Conservation (phyloP, 208 protist genomes). For the Trypanosoma vivax region DNA sequence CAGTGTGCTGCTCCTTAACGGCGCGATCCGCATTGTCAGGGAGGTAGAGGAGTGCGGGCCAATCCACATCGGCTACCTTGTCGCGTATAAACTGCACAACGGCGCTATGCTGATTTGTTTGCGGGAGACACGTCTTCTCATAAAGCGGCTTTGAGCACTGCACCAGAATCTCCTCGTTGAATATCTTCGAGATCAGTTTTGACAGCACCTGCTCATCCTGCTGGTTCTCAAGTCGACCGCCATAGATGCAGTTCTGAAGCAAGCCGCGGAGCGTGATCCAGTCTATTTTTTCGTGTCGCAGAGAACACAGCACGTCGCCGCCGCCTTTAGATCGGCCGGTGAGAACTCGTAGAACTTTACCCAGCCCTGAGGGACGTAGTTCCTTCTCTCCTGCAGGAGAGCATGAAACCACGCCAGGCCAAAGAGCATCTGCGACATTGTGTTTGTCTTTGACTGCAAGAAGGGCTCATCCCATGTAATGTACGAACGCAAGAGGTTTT, state of each 20-base stretch:
- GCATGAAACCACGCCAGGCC: constrained; percentile 95
- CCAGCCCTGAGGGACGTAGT: constrained; percentile 97
- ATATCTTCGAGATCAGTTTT: constrained; percentile 74
- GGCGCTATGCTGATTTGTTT: constrained; percentile 38
- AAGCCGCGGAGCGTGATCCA: constrained; percentile 91
- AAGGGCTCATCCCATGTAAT: constrained; percentile 67
- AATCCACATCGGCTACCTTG: constrained; percentile 66
- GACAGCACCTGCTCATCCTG: constrained; percentile 84
- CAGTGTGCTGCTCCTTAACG: constrained; percentile 76
- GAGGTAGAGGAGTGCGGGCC: constrained; percentile 80
- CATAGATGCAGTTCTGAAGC: constrained; percentile 93
- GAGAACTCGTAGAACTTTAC: constrained; percentile 97
- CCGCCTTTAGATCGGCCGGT: constrained; percentile 88
- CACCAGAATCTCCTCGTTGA: constrained; percentile 56
- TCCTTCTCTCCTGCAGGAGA: constrained; percentile 94
- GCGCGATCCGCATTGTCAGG: constrained; percentile 91
- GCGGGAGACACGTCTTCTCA: constrained; percentile 40
- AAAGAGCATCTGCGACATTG: constrained; percentile 80
- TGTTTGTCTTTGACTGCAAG: constrained; percentile 32
- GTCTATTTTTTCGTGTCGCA: constrained; percentile 45
- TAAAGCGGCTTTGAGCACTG: constrained; percentile 27
- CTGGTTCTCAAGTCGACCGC: constrained; percentile 92
- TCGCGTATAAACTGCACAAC: constrained; percentile 49
- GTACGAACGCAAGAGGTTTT: constrained; percentile 94
- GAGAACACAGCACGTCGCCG: constrained; percentile 80